Percentiles rank a stretch among this genome's conserved stretches.
These are phyloP conservation scores for Candida qinlingensis DNA, from an alignment of 805 yeast species.

Conservation along the genomic window DNA sequence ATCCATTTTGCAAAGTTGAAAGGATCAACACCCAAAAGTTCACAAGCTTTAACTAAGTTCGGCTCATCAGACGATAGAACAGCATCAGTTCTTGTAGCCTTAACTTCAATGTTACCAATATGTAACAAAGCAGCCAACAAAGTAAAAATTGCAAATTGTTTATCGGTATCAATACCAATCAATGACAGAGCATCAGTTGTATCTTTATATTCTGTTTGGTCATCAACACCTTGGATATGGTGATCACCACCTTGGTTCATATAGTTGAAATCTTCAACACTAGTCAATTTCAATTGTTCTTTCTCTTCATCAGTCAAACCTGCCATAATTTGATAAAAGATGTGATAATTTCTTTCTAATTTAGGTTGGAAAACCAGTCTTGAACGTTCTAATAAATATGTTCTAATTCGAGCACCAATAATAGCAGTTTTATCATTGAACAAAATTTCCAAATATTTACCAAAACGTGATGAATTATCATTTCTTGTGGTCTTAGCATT, in stretches of 20 bases:
- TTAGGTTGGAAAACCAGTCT: constrained; percentile 90
- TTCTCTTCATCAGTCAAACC: constrained; percentile 59
- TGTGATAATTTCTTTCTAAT: constrained; percentile 91
- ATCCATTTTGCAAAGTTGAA: constrained; percentile 80
- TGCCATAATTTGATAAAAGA: constrained; percentile 81
- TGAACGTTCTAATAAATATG: constrained; percentile 88
- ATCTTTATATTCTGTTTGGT: constrained; percentile 65
- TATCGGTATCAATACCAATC: constrained; percentile 62
- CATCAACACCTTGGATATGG: constrained; percentile 73
- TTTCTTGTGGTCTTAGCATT: constrained; percentile 97
- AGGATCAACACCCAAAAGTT: constrained; percentile 76
- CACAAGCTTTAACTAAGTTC: constrained; percentile 73
- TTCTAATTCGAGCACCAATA: constrained; percentile 91
- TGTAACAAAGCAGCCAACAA: constrained; percentile 85
- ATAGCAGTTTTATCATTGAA: constrained; percentile 72
- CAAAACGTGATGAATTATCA: constrained; percentile 96
- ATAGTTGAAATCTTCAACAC: constrained; percentile 68
- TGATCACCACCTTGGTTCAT: constrained; percentile 85
- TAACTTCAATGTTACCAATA: constrained; percentile 85
- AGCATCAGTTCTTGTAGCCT: constrained; percentile 82
- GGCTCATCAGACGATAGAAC: constrained; percentile 82
- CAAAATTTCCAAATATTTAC: constrained; percentile 88
- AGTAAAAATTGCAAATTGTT: constrained; percentile 66
- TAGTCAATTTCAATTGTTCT: constrained; percentile 51
- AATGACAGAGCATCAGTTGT: constrained; percentile 73